Evolutionary conservation across 192 early-diverging fungal species (phyloP), one percentile per base, ranked within the genome.

Genomic region (Borealophlyctis nickersoniae): DNA sequence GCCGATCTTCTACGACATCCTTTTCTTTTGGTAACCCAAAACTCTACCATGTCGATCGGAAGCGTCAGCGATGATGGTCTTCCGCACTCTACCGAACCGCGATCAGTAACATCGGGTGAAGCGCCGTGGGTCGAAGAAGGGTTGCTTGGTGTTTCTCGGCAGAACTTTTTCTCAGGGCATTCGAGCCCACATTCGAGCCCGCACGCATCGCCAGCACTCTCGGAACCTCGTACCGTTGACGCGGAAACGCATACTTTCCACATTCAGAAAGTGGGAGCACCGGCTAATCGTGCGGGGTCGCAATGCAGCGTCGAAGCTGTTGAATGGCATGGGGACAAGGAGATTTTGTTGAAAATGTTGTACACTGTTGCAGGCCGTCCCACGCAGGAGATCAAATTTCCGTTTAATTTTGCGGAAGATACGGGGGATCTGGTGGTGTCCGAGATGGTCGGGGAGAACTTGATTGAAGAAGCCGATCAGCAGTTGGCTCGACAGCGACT

Each of bases 351-450:
- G 22, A 66, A 64, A 33, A 81, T 81, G 77, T 58, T 78, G 7
- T 81, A 81, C 57, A 49, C 55, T 0, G 36, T 5, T 22, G 24
- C 64, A 16, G 62, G 69, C 11, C 58, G 27, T 4, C 36, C 60
- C 9, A 60, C 60, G 16, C 52, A 81, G 36, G 85, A 88, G 56
- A 87, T 89, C 69, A 87, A 85, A 59, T 89, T 89, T 69, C 83
- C 85, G 0, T 86, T 88, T 63, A 75, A 76, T 60, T 63, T 84
- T 53, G 76, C 73, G 30, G 79, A 84, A 0, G 90, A 92, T 55
- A 92, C 89, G 0, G 82, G 87, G 4, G 81, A 85, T 11, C 84
- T 88, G 56, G 90, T 92, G 2, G 88, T 92, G 0, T 35, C 50
- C 7, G 80, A 81, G 64, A 73, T 81, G 74, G 77, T 81, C 5